phyloP scores from a whole-genome alignment of 305 asterid species.

The Fraxinus xanthoxyloides region DNA sequence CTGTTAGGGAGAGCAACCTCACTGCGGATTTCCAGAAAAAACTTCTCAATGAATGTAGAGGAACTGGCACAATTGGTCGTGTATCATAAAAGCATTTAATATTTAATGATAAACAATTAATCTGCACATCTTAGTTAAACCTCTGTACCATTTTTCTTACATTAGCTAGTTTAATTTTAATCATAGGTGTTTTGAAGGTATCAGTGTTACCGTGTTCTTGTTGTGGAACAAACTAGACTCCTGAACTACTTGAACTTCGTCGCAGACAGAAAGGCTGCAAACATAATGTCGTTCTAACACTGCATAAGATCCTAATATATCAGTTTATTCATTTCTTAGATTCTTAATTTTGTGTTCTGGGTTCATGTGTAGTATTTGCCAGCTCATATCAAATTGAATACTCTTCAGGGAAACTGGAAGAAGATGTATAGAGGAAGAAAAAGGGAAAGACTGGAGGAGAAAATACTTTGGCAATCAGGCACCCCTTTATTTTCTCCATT shows the following conservation, averaged over 20 bases:
- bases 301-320: conserved; percentile 17
- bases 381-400: not conserved
- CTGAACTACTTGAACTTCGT: conserved; percentile 87
- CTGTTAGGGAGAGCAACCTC: conserved; percentile 94
- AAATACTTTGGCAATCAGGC: not conserved
- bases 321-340: not conserved
- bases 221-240: conserved; percentile 99
- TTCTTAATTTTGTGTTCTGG: not conserved
- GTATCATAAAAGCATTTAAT: not conserved
- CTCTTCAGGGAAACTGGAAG: not conserved
- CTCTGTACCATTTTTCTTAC: not conserved
- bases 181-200: conserved; percentile 24
- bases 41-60: conserved; percentile 77
- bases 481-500: not conserved
- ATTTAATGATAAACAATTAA: not conserved
- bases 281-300: conserved; percentile 66
- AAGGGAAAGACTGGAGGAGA: not conserved
- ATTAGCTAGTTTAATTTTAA: conserved; percentile 13
- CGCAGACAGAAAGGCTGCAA: conserved; percentile 77
- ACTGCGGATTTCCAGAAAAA: conserved; percentile 98
- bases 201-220: conserved; percentile 92
- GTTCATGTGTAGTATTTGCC: not conserved
- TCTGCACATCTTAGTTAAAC: not conserved
- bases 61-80: conserved; percentile 85
- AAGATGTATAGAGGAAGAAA: not conserved